Conservation (phyloP, 2,329 filamentous ascomycete genomes). For the Sclerotinia minor region DNA sequence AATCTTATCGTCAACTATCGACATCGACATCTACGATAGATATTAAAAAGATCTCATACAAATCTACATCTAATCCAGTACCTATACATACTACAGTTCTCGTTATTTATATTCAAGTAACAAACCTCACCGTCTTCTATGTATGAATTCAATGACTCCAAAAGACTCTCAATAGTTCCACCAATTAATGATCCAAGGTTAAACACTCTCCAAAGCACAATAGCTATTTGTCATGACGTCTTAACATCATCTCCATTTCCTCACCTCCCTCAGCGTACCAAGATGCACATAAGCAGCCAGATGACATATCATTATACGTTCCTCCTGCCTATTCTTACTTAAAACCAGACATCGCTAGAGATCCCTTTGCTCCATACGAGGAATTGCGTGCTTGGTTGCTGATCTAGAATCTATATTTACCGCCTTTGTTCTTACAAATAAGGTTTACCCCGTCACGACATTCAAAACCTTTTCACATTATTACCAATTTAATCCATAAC, state of each 20-base stretch:
- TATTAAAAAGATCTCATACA: not conserved
- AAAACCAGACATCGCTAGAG: not conserved
- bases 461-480: conserved; percentile 1
- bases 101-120: not conserved
- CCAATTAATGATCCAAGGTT: not conserved
- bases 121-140: not conserved
- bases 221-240: not conserved
- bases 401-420: not conserved
- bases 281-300: conserved; percentile 3
- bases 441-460: conserved; percentile 4
- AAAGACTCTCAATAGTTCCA: not conserved
- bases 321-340: not conserved
- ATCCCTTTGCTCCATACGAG: not conserved
- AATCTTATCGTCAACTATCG: no score
- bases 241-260: not conserved
- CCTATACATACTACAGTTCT: not conserved
- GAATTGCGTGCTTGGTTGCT: conserved; percentile 11
- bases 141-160: no score
- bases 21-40: no score
- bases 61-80: not conserved
- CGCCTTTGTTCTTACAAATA: conserved; percentile 6
- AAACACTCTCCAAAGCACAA: not conserved
- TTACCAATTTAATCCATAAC: conserved; percentile 18
- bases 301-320: not conserved
- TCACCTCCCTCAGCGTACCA: not conserved